These are phyloP conservation scores for Immersiella caudata DNA, from an alignment of 495 filamentous ascomycete genomes.

Conservation along the genomic window DNA sequence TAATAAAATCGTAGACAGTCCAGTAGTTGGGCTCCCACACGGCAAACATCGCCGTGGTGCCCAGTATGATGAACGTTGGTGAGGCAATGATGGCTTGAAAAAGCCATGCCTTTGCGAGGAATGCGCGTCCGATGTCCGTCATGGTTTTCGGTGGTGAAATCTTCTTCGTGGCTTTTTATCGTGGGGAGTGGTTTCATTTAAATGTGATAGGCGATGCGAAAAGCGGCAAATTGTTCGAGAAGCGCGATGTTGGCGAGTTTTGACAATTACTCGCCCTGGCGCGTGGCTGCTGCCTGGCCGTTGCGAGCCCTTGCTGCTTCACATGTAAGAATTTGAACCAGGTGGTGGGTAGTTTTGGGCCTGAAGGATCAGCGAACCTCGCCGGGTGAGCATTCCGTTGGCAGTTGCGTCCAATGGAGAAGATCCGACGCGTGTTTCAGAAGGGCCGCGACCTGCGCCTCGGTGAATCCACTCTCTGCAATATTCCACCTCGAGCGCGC, in stretches of 20 bases:
- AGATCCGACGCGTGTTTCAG: too few relatives aligned
- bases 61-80: conserved; percentile 20
- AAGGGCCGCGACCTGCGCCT: too few relatives aligned
- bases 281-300: not conserved
- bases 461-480: too few relatives aligned
- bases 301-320: too few relatives aligned
- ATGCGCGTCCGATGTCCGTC: not conserved
- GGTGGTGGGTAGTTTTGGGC: too few relatives aligned
- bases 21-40: not conserved
- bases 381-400: too few relatives aligned
- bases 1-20: conserved; percentile 16
- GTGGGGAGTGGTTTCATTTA: not conserved
- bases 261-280: not conserved
- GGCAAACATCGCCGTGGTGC: conserved; percentile 15
- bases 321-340: too few relatives aligned
- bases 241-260: not conserved
- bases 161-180: not conserved
- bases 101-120: conserved; percentile 14
- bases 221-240: not conserved
- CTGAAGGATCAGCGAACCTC: too few relatives aligned
- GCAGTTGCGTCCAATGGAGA: too few relatives aligned
- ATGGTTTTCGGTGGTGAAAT: not conserved
- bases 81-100: conserved; percentile 21
- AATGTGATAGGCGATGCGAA: not conserved
- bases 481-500: too few relatives aligned